Evolutionary conservation across 257 asterid species (phyloP), one percentile per base, ranked within the genome.

Genomic region (Parsonsia alboflavescens): DNA sequence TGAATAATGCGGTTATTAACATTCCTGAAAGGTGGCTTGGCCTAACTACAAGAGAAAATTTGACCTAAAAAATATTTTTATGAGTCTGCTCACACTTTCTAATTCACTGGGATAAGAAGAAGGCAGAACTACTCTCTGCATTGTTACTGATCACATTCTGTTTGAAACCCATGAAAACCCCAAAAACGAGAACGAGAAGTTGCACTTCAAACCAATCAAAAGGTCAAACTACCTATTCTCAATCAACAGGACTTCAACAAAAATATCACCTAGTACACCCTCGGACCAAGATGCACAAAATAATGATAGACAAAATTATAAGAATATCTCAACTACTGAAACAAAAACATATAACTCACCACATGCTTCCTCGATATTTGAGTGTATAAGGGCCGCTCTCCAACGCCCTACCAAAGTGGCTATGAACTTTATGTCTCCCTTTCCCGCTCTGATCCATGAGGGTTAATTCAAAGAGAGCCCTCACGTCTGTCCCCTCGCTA

Each of bases 371-470:
- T 24, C 96, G 81, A 83, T 89, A 92, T 85, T 92, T 94, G 50
- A 94, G 89, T 7, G 97, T 80, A 66, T 94, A 94, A 0, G 99
- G 99, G 21, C 99, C 99, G 70, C 89, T 89, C 88, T 94, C 99
- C 83, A 94, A 87, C 53, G 95, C 84, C 84, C 99, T 89, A 41
- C 97, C 97, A 62, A 94, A 94, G 87, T 94, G 99, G 84, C 88
- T 94, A 75, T 90, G 97, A 81, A 93, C 89, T 89, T 92, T 92
- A 84, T 94, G 97, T 88, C 89, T 90, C 85, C 81, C 96, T 86
- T 82, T 87, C 65, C 97, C 97, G 79, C 97, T 92, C 85, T 92
- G 99, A 82, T 94, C 99, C 76, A 89, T 73, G 62, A 94, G 91
- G 33, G 91, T 90, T 75, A 92, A 82, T 87, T 94, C 97, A 75